Percentiles rank a stretch among this genome's conserved stretches.
Conservation (phyloP, 805 yeast genomes). For the Kurtzmaniella cleridarum region DNA sequence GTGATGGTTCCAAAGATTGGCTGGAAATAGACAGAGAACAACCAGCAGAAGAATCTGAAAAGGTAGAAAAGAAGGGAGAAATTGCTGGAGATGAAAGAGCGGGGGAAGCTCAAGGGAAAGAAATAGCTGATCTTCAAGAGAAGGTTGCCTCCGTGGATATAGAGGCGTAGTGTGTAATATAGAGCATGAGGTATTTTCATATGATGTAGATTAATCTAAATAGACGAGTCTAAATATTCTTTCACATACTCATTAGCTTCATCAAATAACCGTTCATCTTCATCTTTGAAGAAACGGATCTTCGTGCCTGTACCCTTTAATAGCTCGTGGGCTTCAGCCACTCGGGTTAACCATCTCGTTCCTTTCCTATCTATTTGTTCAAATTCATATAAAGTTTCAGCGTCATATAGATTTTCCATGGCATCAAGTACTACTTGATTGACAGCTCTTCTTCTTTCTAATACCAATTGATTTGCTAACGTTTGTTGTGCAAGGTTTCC, state of each 20-base stretch:
- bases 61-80: not conserved
- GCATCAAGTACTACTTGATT: constrained; percentile 15
- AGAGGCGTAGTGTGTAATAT: no score
- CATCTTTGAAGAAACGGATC: constrained; percentile 28
- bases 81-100: no score
- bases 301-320: constrained; percentile 25
- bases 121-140: no score
- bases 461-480: not conserved
- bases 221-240: not conserved
- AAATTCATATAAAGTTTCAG: constrained; percentile 23
- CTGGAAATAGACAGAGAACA: not conserved
- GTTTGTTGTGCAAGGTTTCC: constrained; percentile 1
- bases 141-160: no score
- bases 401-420: constrained; percentile 18
- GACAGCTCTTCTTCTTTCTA: constrained; percentile 2
- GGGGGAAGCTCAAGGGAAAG: not conserved
- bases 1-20: constrained; percentile 47
- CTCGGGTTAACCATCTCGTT: constrained; percentile 32
- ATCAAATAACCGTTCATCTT: constrained; percentile 29
- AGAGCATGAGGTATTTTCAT: no score
- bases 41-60: not conserved
- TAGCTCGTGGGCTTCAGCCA: constrained; percentile 21
- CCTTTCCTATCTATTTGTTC: constrained; percentile 34
- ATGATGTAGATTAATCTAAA: no score
- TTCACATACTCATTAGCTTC: constrained; percentile 9